Base-by-base conservation (phyloP, 306 rosid species). In the Prinsepia uniflora region DNA sequence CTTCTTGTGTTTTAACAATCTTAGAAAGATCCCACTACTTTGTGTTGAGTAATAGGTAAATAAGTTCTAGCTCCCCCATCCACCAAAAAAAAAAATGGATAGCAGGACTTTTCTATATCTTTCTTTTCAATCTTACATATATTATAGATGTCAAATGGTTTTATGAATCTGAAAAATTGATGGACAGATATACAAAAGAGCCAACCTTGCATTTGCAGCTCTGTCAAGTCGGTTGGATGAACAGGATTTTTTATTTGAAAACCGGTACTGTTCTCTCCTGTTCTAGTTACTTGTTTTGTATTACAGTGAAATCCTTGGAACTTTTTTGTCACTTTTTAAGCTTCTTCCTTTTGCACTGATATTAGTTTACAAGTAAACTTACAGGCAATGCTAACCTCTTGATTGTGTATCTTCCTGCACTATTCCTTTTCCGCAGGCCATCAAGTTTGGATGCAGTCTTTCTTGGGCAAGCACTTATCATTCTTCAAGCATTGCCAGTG, bases 401-500 rank as follows among this genome's bases (percentile, higher is more conserved):
- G 64, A 45, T 77, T 12, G 18, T 54, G 47, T 14, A 56, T 55
- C 24, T 43, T 46, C 66, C 34, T 68, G 70, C 48, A 66, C 50
- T 82, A 47, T 75, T 75, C n/a, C 20, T 77, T 54, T 73, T 78
- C 22, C 71, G 82, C 80, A 95, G 99, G 80, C 91, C 97, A 54
- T 89, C 99, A 55, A 95, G 99, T 72, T 75, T 95, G 80, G 99
- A 95, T 81, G 97, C 99, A 19, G 74, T 89, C 68, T 89, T 91
- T 84, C 83, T 89, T 61, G 95, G 96, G 0, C 99, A 91, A 78
- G 87, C 84, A 71, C 85, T 91, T 18, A 75, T 89, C 68, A 76
- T 69, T 78, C 90, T 91, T 84, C 87, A 89, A 61, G 96, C 91
- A 64, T 83, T 95, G 75, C 96, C 97, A 18, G 99, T 95, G 84